Evolutionary conservation across 345 rosid species (phyloP), one percentile per base, ranked within the genome.

Genomic region (Boechera divaricarpa): DNA sequence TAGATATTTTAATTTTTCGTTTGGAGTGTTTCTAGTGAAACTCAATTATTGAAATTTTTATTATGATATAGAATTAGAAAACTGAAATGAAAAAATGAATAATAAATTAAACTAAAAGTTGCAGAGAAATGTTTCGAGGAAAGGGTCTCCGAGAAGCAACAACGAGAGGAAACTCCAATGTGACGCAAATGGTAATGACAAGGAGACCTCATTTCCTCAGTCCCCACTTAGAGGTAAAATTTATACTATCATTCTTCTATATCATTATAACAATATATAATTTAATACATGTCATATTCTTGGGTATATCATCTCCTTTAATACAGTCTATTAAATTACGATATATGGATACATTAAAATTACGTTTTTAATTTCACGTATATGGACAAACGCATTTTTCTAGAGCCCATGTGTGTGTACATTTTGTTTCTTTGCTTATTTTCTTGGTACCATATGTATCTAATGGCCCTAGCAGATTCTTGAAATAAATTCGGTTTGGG

Each of bases 51-150:
- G 56, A 29, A 1, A 1, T 21, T n/a, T 28, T 39, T 54, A 28
- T 45, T 11, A n/a, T 28, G 2, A 11, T 39, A 35, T 28, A 12
- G 6, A 44, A 51, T 10, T 15, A 61, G 2, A 61, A 18, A 77
- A 41, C 8, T 62, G 18, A 41, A 1, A 52, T 38, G 5, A 5
- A 1, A 33, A 32, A 41, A 32, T 41, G 45, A 41, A 32, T 55
- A 10, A 55, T 36, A 56, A 11, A 15, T 41, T 6, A 26, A 66
- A 57, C 58, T 32, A 81, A 69, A 82, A 85, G 86, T 77, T 90
- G 87, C 93, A 92, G 91, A 88, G 87, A 83, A 86, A 74, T 78
- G 83, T 87, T 57, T 89, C 97, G 54, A 84, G 90, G 73, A 94
- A 92, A 82, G 94, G 92, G 81, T 77, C 88, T 44, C 72, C 71